Evolutionary conservation across 2,329 filamentous ascomycete genomes (phyloP), one percentile per base, ranked within the genome.

Genomic region (Fusarium sp.): DNA sequence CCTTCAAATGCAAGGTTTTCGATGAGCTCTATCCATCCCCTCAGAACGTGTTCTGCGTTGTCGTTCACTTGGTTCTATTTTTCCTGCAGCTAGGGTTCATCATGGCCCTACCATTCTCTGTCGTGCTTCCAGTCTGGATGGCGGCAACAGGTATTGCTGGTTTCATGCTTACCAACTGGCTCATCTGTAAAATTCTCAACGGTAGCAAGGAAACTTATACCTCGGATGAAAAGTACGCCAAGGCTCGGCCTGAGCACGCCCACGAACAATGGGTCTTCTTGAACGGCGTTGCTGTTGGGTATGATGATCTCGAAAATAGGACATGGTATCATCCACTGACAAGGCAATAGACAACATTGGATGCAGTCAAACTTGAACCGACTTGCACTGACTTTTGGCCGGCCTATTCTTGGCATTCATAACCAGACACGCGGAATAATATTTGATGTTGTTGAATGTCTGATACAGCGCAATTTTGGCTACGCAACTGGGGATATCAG

Each of bases 211-310:
- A 84, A 55, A 83, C 84, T 6, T 90, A 87, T 73, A 79, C 81
- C 24, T 90, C 89, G 3, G 85, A 89, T 45, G 82, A 86, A 6
- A 82, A 87, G 60, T 90, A 88, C 69, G 85, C 90, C 3, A 79
- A 84, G 22, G 81, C 81, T 4, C 79, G 81, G 24, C 83, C 85
- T 1, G 85, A 88, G 71, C 86, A 90, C 78, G 83, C 84, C 16
- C 85, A 90, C 58, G 93, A 95, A 81, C 88, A 91, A 76, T 95
- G 93, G 93, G 86, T 95, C n/a, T 95, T 93, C 78, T 81, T 95
- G 57, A 95, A 95, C 76, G 93, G 93, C 2, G 89, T 95, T 33
- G 89, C 87, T 15, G 86, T 87, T 38, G 88, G 87, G 89, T 91
- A 81, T 66, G 86, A 83, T 41, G 8, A n/a, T 38, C 24, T 48